phyloP scores from a whole-genome alignment of 352 stramenopile species.

The Globisporangium viniferum region DNA sequence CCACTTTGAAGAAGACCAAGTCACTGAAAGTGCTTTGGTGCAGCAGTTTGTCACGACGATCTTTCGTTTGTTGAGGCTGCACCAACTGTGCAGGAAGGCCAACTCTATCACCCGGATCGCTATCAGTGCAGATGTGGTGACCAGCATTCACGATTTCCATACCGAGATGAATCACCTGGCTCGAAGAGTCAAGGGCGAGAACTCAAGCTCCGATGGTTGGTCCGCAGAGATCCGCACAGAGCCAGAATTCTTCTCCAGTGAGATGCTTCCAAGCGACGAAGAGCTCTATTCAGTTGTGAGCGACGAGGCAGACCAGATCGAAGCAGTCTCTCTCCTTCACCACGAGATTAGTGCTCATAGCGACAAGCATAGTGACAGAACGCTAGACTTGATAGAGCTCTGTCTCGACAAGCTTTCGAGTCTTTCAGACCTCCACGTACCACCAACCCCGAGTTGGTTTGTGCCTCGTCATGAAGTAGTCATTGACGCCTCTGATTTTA shows the following conservation, averaged over 20 bases:
- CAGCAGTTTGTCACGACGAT: conserved; percentile 9
- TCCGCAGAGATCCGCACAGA: background rate
- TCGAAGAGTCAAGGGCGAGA: background rate
- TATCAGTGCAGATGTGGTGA: background rate
- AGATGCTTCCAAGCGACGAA: conserved; percentile 3
- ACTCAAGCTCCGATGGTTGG: background rate
- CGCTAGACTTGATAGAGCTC: conserved; percentile 3
- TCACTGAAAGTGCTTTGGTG: background rate
- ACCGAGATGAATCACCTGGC: conserved; percentile 11
- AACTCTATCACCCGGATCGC: conserved; percentile 8
- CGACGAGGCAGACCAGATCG: background rate
- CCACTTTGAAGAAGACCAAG: conserved; percentile 3
- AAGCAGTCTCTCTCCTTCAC: conserved; percentile 5
- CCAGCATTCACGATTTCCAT: conserved; percentile 10
- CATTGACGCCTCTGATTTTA: conserved; percentile 46
- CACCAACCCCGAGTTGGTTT: conserved; percentile 29
- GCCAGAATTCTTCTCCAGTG: background rate
- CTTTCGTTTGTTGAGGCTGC: conserved; percentile 3
- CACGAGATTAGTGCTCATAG: conserved; percentile 8
- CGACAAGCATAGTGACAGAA: conserved; percentile 11
- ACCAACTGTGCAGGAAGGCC: conserved; percentile 1
- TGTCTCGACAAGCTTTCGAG: conserved; percentile 6
- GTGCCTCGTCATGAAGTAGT: conserved; percentile 81
- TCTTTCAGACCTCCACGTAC: background rate
- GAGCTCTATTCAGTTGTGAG: background rate